Evolutionary conservation across 2,329 filamentous ascomycete species (phyloP).

Genomic region (Cladosporium sp.): DNA sequence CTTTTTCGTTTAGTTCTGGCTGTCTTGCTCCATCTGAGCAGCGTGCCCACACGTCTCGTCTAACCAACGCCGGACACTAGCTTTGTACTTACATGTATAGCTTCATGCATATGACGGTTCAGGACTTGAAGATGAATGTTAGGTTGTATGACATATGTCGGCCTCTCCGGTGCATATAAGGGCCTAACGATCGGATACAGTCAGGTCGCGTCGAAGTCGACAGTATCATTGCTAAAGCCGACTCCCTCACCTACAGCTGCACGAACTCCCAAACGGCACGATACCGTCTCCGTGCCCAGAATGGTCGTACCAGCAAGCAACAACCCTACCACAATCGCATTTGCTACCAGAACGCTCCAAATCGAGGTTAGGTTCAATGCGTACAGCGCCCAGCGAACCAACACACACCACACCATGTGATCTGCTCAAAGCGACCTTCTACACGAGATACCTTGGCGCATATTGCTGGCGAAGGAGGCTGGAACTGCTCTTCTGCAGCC

Average conservation of each 20-base stretch:
- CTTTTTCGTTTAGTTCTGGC: background rate
- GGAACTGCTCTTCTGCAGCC: background rate
- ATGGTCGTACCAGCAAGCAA: background rate
- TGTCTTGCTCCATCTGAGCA: background rate
- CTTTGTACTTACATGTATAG: background rate
- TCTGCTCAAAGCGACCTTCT: background rate
- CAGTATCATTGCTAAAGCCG: background rate
- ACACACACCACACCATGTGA: background rate
- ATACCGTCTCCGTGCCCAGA: background rate
- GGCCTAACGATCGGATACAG: background rate
- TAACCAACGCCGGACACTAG: background rate
- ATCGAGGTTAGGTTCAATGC: background rate
- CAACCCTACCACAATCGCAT: background rate
- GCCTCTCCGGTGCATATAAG: background rate
- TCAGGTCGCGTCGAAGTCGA: background rate
- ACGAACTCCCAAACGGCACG: background rate
- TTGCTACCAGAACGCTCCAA: background rate
- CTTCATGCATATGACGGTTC: background rate
- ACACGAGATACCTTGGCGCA: too few relatives aligned
- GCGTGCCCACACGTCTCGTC: background rate
- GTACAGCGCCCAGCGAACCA: background rate
- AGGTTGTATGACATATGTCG: background rate
- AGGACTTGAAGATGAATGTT: background rate
- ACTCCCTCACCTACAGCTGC: background rate
- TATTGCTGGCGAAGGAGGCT: background rate